Evolutionary conservation across 2,329 filamentous ascomycete genomes (phyloP).

Genomic region (Arachnomyces sp.): DNA sequence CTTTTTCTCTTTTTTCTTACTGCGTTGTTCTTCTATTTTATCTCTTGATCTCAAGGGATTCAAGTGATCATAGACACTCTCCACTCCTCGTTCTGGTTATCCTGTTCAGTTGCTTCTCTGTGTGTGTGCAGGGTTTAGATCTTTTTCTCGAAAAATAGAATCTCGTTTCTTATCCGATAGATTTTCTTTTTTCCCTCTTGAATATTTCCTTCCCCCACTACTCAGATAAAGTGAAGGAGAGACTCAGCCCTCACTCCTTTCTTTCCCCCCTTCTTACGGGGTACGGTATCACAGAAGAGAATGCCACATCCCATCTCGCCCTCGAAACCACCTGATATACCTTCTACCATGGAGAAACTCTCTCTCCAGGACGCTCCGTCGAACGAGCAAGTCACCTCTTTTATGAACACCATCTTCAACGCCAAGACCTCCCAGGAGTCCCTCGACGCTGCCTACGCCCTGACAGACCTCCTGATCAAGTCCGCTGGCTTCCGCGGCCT

Average conservation of each 20-base stretch:
- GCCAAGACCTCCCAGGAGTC: slow-evolving; percentile 61
- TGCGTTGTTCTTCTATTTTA: slow-evolving; percentile 1
- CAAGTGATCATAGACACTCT: too few relatives aligned
- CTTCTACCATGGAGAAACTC: slow-evolving; percentile 42
- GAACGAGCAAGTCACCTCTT: slow-evolving; percentile 55
- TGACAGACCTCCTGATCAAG: slow-evolving; percentile 56
- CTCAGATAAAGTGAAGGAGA: not conserved
- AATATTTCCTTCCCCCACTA: not conserved
- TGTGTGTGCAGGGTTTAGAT: too few relatives aligned
- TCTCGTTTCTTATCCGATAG: not conserved
- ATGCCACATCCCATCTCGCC: slow-evolving; percentile 43
- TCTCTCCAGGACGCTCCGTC: slow-evolving; percentile 46
- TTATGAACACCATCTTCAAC: slow-evolving; percentile 60
- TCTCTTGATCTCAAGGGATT: slow-evolving; percentile 9
- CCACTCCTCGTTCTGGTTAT: too few relatives aligned
- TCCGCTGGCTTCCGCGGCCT: slow-evolving; percentile 58
- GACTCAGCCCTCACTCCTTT: too few relatives aligned
- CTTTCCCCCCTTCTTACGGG: not conserved
- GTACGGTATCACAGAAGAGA: slow-evolving; percentile 14
- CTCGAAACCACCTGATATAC: slow-evolving; percentile 32
- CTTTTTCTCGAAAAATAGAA: not conserved
- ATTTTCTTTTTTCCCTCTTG: not conserved
- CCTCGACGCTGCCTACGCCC: slow-evolving; percentile 58
- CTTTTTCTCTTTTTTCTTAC: slow-evolving; percentile 5
- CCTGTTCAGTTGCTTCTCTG: too few relatives aligned